Evolutionary conservation across 306 rosid genomes (phyloP).

Genomic region (Lathyrus oleraceus): DNA sequence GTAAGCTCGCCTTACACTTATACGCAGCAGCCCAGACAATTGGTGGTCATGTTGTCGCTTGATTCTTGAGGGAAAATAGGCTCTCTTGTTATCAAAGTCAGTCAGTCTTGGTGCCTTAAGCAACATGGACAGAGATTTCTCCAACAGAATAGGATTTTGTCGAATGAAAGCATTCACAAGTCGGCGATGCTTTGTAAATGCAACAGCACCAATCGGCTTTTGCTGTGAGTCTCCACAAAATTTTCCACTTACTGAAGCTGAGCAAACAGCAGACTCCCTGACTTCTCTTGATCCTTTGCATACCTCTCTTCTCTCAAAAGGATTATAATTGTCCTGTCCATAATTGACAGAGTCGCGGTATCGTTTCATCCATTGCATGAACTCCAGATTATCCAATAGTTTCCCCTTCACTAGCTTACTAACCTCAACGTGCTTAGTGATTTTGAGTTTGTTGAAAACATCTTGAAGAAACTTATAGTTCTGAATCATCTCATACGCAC

Average conservation of each 20-base stretch:
- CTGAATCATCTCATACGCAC: slow-evolving; percentile 97
- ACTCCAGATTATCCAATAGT: slow-evolving; percentile 88
- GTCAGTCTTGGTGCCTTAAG: slow-evolving; percentile 94
- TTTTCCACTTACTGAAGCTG: slow-evolving; percentile 46
- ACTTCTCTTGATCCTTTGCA: slow-evolving; percentile 93
- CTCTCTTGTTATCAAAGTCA: slow-evolving; percentile 94
- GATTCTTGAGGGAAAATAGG: slow-evolving; percentile 93
- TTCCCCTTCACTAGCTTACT: slow-evolving; percentile 90
- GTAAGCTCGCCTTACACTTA: slow-evolving; percentile 92
- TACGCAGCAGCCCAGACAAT: slow-evolving; percentile 80
- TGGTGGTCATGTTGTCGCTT: slow-evolving; percentile 97
- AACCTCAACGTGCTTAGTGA: slow-evolving; percentile 92
- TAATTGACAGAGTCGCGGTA: slow-evolving; percentile 83
- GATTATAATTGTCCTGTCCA: slow-evolving; percentile 62
- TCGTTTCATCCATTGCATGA: slow-evolving; percentile 97
- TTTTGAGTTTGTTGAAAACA: slow-evolving; percentile 86
- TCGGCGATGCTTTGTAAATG: slow-evolving; percentile 93
- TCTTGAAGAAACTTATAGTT: slow-evolving; percentile 97
- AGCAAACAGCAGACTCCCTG: slow-evolving; percentile 78
- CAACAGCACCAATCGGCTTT: slow-evolving; percentile 71
- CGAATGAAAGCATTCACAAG: slow-evolving; percentile 90
- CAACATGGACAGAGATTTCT: slow-evolving; percentile 96
- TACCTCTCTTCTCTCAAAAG: slow-evolving; percentile 80
- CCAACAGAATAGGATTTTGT: slow-evolving; percentile 92
- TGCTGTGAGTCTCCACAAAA: slow-evolving; percentile 61